phyloP scores from a whole-genome alignment of 1,139 yeast species.

The Pneumocystis carinii region DNA sequence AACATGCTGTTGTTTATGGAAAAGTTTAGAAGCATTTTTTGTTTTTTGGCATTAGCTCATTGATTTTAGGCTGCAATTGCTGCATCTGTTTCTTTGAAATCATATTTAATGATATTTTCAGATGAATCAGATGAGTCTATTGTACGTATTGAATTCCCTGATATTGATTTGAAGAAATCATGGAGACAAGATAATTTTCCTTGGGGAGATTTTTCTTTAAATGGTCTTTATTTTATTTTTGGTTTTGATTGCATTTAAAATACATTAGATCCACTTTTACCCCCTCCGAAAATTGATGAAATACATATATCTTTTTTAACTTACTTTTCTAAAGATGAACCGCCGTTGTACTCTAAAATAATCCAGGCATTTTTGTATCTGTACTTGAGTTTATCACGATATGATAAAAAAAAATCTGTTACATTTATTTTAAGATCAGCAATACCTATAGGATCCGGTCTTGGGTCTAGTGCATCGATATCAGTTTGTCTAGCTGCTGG shows the following conservation, averaged over 20 bases:
- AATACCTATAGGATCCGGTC: slow-evolving; percentile 90
- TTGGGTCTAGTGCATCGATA: slow-evolving; percentile 87
- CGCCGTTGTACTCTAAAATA: slow-evolving; percentile 30
- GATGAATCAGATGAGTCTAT: slow-evolving; percentile 23
- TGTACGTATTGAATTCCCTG: slow-evolving; percentile 56
- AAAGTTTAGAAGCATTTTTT: slow-evolving; percentile 31
- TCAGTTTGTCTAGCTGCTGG: slow-evolving; percentile 77
- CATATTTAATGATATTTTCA: slow-evolving; percentile 50
- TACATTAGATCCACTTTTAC: slow-evolving; percentile 36
- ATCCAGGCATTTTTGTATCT: slow-evolving; percentile 71
- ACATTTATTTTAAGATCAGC: slow-evolving; percentile 63
- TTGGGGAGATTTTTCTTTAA: slow-evolving; percentile 31
- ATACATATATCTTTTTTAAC: background rate
- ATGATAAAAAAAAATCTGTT: slow-evolving; percentile 33
- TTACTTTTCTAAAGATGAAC: background rate
- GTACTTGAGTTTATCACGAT: slow-evolving; percentile 41
- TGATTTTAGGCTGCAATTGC: slow-evolving; percentile 61
- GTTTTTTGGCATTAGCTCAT: background rate
- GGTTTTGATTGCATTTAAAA: slow-evolving; percentile 25
- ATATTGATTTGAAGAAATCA: slow-evolving; percentile 46
- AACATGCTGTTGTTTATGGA: slow-evolving; percentile 82
- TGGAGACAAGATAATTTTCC: slow-evolving; percentile 55
- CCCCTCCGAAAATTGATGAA: slow-evolving; percentile 26
- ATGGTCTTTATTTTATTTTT: slow-evolving; percentile 13
- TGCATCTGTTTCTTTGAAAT: slow-evolving; percentile 68